Base-by-base conservation (phyloP, 2,329 filamentous ascomycete species). In the Fusarium nematophilum region DNA sequence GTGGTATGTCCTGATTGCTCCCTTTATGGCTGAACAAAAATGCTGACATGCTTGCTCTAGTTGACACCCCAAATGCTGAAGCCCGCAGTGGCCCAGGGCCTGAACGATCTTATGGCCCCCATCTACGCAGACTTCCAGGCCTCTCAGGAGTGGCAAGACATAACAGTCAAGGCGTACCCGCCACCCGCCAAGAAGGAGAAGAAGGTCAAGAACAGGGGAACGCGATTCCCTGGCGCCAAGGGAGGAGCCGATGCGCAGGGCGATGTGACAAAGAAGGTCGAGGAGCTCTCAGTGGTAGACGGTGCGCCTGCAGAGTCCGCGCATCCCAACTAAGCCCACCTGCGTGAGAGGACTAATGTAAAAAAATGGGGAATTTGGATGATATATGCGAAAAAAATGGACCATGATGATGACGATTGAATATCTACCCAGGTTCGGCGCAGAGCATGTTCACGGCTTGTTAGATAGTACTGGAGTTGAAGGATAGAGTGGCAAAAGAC, bases 11-110 rank as follows among this genome's bases (percentile, higher is more conserved):
- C 13, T 9, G 6, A 0, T 13, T 10, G 3, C 8, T 5, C 2
- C 1, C 5, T 2, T 15, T 21, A 5, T 4, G 3, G 18, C 3
- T 15, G 4, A 23, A 2, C 9, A 27, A 3, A 8, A 15, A 45
- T 45, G 11, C 37, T 62, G 43, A 61, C 31, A n/a, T 40, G 13
- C 13, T 17, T 5, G 6, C 17, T 40, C n/a, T 27, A 75, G 71
- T 84, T 97, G 59, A 92, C 90, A 1, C 95, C 95, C 0, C 93
- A 97, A 79, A 78, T 90, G 10, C 81, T 98, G 46, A 98, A 99
- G 80, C 84, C 89, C n/a, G 92, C 91, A 9, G 87, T 96, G 6
- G 85, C 90, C 5, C 83, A 86, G 46, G 91, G 87, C 9, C 83
- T 99, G 15, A 87, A 86, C 64, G 81, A 84, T 31, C 83, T 98